Conservation (phyloP, 2,329 filamentous ascomycete genomes). For the Tolypocladium ovalisporum region DNA sequence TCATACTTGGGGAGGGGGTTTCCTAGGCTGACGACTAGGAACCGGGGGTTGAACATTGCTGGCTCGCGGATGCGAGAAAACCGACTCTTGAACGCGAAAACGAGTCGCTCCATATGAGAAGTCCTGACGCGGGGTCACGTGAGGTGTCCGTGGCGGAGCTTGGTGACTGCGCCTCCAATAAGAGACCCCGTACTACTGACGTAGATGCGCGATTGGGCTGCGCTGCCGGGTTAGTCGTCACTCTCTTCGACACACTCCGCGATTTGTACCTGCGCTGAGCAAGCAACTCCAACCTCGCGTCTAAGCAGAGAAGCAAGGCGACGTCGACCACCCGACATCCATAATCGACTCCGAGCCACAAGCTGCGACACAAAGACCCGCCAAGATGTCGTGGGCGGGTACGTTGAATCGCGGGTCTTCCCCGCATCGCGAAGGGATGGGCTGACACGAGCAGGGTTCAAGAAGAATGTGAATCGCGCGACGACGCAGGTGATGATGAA, state of each 20-base stretch:
- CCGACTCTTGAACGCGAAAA: not conserved
- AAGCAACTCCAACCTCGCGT: not conserved
- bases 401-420: slow-evolving; percentile 11
- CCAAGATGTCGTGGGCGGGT: slow-evolving; percentile 63
- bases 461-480: slow-evolving; percentile 96
- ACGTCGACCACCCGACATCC: not conserved
- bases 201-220: slow-evolving; percentile 22
- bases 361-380: slow-evolving; percentile 5
- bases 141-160: not conserved
- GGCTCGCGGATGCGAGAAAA: slow-evolving; percentile 6
- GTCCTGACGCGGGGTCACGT: not conserved
- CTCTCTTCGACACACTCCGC: slow-evolving; percentile 1
- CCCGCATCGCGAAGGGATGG: slow-evolving; percentile 14
- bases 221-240: slow-evolving; percentile 9
- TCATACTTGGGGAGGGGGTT: slow-evolving; percentile 67
- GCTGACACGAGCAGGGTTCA: slow-evolving; percentile 29
- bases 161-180: slow-evolving; percentile 1
- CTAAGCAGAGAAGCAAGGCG: not conserved
- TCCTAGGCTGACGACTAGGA: slow-evolving; percentile 79
- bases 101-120: not conserved
- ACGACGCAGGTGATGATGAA: slow-evolving; percentile 99
- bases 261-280: not conserved
- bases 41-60: slow-evolving; percentile 33
- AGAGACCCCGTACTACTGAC: slow-evolving; percentile 11
- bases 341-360: not conserved